A percentile compares a stretch with the other conserved stretches of the same genome.
phyloP scores from a whole-genome alignment of 305 asterid species.

The Fraxinus platypoda region DNA sequence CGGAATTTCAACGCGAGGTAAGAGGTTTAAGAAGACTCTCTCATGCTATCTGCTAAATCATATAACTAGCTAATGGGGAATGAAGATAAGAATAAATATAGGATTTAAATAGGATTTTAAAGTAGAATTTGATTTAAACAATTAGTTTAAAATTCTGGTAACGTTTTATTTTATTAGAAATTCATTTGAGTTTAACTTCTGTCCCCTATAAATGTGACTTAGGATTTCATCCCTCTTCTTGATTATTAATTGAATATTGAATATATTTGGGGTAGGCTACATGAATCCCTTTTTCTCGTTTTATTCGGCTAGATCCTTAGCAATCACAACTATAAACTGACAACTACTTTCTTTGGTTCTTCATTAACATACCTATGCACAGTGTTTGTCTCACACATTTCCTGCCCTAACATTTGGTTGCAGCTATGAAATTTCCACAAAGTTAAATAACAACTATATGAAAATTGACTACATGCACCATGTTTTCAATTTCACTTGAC shows the following conservation, averaged over 20 bases:
- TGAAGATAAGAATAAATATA: not conserved
- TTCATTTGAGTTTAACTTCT: not conserved
- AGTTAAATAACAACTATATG: not conserved
- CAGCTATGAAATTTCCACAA: not conserved
- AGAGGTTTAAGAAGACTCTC: slow-evolving; percentile 14
- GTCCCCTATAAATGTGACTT: not conserved
- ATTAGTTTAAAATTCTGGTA: not conserved
- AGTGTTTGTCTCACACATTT: not conserved
- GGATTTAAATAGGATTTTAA: not conserved
- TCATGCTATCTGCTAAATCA: not conserved
- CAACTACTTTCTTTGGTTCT: not conserved
- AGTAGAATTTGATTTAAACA: not conserved
- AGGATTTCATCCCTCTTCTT: not conserved
- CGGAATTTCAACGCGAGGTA: slow-evolving; percentile 87
- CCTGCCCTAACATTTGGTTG: not conserved
- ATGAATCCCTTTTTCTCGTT: not conserved
- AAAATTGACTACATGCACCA: not conserved
- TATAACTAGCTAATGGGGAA: not conserved
- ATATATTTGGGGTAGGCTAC: not conserved
- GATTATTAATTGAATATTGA: not conserved
- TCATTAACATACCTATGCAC: not conserved
- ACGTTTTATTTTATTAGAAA: not conserved
- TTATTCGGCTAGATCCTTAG: not conserved
- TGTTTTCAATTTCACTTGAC: not conserved
- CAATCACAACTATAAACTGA: not conserved